Evolutionary conservation across 2,329 filamentous ascomycete genomes (phyloP), one percentile per base, ranked within the genome.

Genomic region (Aspergillus japonicus): DNA sequence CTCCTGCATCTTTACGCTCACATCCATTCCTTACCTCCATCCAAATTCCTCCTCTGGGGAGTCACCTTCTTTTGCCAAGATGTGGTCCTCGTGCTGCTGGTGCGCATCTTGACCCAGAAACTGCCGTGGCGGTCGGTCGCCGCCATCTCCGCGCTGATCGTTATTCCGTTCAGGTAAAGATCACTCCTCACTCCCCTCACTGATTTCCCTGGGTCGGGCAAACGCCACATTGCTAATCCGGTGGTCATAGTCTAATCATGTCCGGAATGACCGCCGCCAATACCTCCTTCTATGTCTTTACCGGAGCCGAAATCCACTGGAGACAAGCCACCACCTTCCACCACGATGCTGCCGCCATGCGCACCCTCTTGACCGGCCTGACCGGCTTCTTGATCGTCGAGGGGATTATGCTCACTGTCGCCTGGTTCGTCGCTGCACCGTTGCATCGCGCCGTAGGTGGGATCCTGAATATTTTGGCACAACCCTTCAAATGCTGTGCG

Each of bases 221-320:
- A 33, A 47, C 14, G 44, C 29, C 2, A 19, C 16, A 11, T 39
- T 29, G n/a, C 44, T 54, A 21, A 50, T 49, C 14, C 35, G 39
- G 48, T 14, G 5, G 39, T 35, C 26, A 5, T 58, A 73, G 71
- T 62, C 51, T 74, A 6, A 44, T 68, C 11, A 66, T 74, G 55
- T 73, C 71, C 19, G 69, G 67, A 44, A 74, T 74, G 72, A 66
- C 71, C 35, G 62, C 71, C 6, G 66, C 73, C 33, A 74, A 74
- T 51, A 67, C 66, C 51, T 74, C 71, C 35, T 73, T 75, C 52
- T 75, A 70, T 53, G 56, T 73, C 26, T 67, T 69, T 12, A 73
- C 69, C 39, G 73, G 73, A 7, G 71, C 73, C 29, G 73, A 75
- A 60, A 74, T 75, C 47, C 73, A 75, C 64, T 75, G 73, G 73